Evolutionary conservation across 495 filamentous ascomycete genomes (phyloP).

Genomic region (Pyrenula massariospora): DNA sequence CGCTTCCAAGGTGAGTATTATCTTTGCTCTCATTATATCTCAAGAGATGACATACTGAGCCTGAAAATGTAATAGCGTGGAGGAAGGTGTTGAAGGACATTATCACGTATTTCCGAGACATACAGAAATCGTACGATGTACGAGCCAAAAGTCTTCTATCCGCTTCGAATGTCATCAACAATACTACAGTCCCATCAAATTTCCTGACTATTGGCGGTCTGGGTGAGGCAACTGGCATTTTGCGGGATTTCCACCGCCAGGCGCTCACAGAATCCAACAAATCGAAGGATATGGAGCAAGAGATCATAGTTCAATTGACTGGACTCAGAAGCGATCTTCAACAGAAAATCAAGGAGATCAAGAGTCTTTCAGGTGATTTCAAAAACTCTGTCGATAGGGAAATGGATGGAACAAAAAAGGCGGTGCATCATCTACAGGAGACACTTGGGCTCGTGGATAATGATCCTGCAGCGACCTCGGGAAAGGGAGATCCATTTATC

Average conservation of each 20-base stretch:
- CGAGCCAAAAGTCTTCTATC: constrained; percentile 74
- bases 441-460: constrained; percentile 64
- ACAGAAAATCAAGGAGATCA: constrained; percentile 97
- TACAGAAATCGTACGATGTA: constrained; percentile 82
- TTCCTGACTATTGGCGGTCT: constrained; percentile 75
- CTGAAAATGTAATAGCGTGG: too few species aligned
- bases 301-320: constrained; percentile 77
- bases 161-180: constrained; percentile 72
- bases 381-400: constrained; percentile 63
- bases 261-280: constrained; percentile 77
- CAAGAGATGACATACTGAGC: not conserved
- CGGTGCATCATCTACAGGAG: constrained; percentile 70
- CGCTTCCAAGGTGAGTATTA: constrained; percentile 70
- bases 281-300: constrained; percentile 77
- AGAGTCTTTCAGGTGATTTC: constrained; percentile 81
- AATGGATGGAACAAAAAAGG: constrained; percentile 43
- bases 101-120: constrained; percentile 87
- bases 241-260: constrained; percentile 73
- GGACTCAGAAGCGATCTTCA: constrained; percentile 78
- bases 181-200: constrained; percentile 53
- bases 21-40: not conserved
- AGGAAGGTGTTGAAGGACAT: constrained; percentile 89
- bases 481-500: constrained; percentile 86
- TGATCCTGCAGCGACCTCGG: constrained; percentile 60
- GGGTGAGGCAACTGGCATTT: constrained; percentile 69